Base-by-base conservation (phyloP, 805 yeast genomes). In the Wilhelminamyces savonicus region DNA sequence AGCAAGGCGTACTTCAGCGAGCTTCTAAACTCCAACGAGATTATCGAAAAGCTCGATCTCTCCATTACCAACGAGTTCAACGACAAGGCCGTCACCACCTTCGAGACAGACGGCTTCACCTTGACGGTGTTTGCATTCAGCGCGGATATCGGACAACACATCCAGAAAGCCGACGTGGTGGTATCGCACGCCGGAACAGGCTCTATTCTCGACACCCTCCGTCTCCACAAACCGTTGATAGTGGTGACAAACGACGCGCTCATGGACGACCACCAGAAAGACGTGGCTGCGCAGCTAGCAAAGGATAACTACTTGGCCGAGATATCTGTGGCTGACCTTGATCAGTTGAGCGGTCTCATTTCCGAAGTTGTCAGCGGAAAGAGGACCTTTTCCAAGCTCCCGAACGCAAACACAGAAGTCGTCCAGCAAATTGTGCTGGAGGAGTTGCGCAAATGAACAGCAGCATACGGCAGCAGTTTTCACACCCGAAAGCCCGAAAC, bases 121-220 rank as follows among this genome's bases (percentile, higher is more conserved):
- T 19, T 57, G 13, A 30, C 35, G 9, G 51, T 50, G 17, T 56
- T 62, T 27, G 54, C 60, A 0, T 62, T 44, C 40, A 40, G 59
- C 9, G 11, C 36, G 7, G 33, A 49, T n/a, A 48, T 63, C 16
- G 32, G 34, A 22, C 9, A 13, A 53, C 0, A 66, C 34, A 71
- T 85, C 3, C 27, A 41, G 0, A 22, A 47, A 1, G 62, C 78
- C 2, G 75, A 76, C 29, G 41, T 85, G 24, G 83, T 90, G 8
- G 69, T 92, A 9, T 78, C 95, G 0, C 97, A 92, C 51, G 97
- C 95, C 0, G 82, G 82, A 1, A 85, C 97, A 0, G 98, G 98
- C 2, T 84, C 96, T 0, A 82, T 90, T 6, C 53, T 92, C 16
- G 98, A 90, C 46, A 69, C 83, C 0, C 54, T 86, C 21, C 64